A percentile compares a stretch with the other conserved stretches of the same genome.
These are phyloP conservation scores for Alternaria brassicae DNA, from an alignment of 2,329 filamentous ascomycete species.

Conservation along the genomic window DNA sequence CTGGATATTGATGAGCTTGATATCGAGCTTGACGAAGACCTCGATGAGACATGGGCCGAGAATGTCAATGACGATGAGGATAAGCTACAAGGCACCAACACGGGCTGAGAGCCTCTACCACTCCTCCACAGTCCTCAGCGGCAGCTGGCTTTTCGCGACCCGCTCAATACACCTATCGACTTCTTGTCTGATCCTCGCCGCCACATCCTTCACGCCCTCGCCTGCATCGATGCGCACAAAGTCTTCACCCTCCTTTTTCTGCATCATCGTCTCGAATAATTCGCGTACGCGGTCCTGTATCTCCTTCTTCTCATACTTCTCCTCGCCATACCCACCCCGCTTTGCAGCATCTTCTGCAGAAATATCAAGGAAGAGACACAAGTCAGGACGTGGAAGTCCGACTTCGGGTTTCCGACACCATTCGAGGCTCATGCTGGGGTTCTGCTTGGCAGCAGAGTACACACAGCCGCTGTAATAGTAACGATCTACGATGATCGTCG, in stretches of 20 bases:
- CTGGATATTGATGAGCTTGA: conserved; percentile 31
- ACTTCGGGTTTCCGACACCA: conserved; percentile 89
- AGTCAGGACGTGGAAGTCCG: conserved; percentile 84
- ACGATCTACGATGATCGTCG: conserved; percentile 83
- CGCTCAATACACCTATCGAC: conserved; percentile 33
- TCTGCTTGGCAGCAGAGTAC: conserved; percentile 87
- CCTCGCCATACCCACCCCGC: conserved; percentile 85
- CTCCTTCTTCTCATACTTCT: conserved; percentile 84
- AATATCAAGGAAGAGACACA: conserved; percentile 87
- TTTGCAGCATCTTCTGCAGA: conserved; percentile 73
- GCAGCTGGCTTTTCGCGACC: conserved; percentile 30
- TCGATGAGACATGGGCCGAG: conserved; percentile 47
- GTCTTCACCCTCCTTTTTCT: conserved; percentile 58
- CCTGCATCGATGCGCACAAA: conserved; percentile 65
- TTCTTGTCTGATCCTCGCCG: conserved; percentile 40
- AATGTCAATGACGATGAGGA: conserved; percentile 43
- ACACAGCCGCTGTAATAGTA: conserved; percentile 96
- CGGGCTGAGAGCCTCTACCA: conserved; percentile 29
- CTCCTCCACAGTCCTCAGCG: conserved; percentile 38
- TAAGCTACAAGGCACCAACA: background rate
- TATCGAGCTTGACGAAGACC: conserved; percentile 43
- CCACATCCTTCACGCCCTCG: conserved; percentile 59
- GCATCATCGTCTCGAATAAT: conserved; percentile 68
- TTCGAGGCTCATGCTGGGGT: conserved; percentile 69
- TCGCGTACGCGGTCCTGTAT: conserved; percentile 82